Evolutionary conservation across 768 basidiomycete genomes (phyloP), one percentile per base, ranked within the genome.

Genomic region (Symmetrospora coprosmae): DNA sequence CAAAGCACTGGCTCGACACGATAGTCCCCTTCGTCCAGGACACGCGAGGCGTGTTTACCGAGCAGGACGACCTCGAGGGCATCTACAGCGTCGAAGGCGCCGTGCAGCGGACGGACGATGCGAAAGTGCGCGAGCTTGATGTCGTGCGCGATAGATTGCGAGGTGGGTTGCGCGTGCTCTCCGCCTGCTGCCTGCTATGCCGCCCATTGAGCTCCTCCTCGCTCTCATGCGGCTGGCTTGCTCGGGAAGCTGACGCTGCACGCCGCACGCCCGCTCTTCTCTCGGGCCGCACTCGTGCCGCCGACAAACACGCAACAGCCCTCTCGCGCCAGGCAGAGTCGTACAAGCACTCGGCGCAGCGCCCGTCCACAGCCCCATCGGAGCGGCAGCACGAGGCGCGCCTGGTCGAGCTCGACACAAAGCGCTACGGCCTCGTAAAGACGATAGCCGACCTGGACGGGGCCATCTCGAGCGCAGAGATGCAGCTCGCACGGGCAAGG

Each of bases 1-100:
- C n/a, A n/a, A n/a, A n/a, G n/a, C 49, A 50, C 49, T 50, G 55
- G 55, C 55, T 45, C 21, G 55, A 58, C 39, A 47, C 43, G 30
- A 58, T 58, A 4, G 30, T 45, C n/a, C 25, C 41, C 6, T 35
- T 58, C 28, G 30, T 47, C 23, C n/a, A 40, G 6, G 55, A 58
- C 40, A 43, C 55, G 19, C 55, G 55, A 9, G 31, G 31, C n/a
- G 27, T 58, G 30, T 58, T 58, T 34, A 25, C 37, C 19, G 30
- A 35, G 23, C 41, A 58, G 41, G 31, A 58, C 19, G 55, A 58
- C 28, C 31, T 47, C 31, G 43, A 43, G 39, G 33, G 43, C n/a
- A 17, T 31, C 14, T 46, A 46, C 23, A 27, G 46, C n/a, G 41
- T 58, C 5, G 21, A 39, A 34, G 41, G 31, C 16, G 46, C 14